Percentiles rank a stretch among this genome's conserved stretches.
Conservation (phyloP, 1,284 basidiomycete species). For the Trichosporon asahii region DNA sequence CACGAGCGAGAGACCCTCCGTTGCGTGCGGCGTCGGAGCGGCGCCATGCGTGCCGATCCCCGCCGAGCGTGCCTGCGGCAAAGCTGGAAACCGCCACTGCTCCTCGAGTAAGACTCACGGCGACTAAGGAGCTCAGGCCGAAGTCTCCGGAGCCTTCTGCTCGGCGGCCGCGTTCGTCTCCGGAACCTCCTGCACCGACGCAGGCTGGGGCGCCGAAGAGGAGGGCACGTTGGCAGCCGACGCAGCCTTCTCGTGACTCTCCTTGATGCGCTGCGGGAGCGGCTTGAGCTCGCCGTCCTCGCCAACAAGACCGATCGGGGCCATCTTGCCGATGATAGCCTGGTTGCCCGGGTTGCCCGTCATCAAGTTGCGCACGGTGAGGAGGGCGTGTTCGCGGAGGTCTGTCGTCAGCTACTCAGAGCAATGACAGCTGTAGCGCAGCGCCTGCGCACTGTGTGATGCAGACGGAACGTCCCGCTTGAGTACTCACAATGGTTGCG, state of each 20-base stretch:
- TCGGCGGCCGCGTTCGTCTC: neutral
- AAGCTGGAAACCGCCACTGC: too few species aligned
- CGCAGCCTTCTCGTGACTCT: slow-evolving; percentile 15
- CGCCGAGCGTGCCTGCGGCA: too few species aligned
- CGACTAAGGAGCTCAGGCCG: too few species aligned
- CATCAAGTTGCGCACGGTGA: slow-evolving; percentile 73
- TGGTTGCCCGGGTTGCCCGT: slow-evolving; percentile 74
- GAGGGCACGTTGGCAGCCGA: neutral
- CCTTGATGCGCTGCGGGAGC: slow-evolving; percentile 47
- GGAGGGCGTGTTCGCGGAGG: slow-evolving; percentile 81
- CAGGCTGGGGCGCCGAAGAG: neutral
- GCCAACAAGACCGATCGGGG: slow-evolving; percentile 58
- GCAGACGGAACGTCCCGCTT: too few species aligned
- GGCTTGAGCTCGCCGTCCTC: slow-evolving; percentile 60
- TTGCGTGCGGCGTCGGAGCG: too few species aligned
- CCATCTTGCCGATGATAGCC: slow-evolving; percentile 67
- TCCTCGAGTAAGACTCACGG: too few species aligned
- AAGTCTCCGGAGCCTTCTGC: too few species aligned
- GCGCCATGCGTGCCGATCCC: too few species aligned
- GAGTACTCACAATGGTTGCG: slow-evolving; percentile 73
- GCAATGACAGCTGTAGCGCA: too few species aligned
- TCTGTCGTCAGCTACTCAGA: slow-evolving; percentile 55
- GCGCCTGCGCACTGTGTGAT: too few species aligned
- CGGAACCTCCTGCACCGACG: neutral
- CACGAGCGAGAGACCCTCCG: too few species aligned